A percentile compares a stretch with the other conserved stretches of the same genome.
Conservation (phyloP, 306 rosid species). For the Fragaria vesca region DNA sequence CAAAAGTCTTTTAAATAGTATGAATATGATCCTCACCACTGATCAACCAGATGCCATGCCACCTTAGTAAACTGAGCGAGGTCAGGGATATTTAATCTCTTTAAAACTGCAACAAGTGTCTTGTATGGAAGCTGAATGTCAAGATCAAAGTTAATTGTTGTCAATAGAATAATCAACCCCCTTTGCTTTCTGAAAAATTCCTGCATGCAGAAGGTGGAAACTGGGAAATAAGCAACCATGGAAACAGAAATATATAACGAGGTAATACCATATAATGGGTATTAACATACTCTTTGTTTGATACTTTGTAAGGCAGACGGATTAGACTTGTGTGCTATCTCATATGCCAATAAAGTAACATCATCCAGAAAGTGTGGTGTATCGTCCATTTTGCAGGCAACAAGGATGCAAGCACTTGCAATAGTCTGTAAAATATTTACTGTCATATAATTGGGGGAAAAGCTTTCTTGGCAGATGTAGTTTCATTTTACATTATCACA, state of each 20-base stretch:
- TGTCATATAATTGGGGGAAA: background rate
- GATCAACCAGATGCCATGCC: slow-evolving; percentile 54
- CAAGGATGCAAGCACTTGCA: slow-evolving; percentile 42
- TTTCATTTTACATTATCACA: slow-evolving; percentile 1
- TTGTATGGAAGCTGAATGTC: slow-evolving; percentile 46
- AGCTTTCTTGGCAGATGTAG: background rate
- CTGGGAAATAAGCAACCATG: background rate
- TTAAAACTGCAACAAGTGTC: slow-evolving; percentile 41
- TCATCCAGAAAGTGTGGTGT: slow-evolving; percentile 46
- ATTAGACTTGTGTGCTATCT: slow-evolving; percentile 37
- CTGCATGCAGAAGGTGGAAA: slow-evolving; percentile 26
- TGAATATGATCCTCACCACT: slow-evolving; percentile 30
- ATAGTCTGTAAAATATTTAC: slow-evolving; percentile 34
- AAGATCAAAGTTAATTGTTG: slow-evolving; percentile 46
- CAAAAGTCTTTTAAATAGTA: background rate
- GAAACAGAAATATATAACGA: background rate
- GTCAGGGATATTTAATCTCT: slow-evolving; percentile 30
- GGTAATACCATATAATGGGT: background rate
- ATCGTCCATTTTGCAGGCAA: slow-evolving; percentile 47
- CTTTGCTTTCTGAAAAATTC: slow-evolving; percentile 40
- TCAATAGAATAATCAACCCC: slow-evolving; percentile 36
- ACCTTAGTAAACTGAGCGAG: slow-evolving; percentile 29
- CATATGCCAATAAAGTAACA: slow-evolving; percentile 37
- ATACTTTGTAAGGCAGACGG: slow-evolving; percentile 39
- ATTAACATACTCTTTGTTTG: slow-evolving; percentile 33